Evolutionary conservation across 176 grass and related monocot genomes (phyloP), one percentile per base, ranked within the genome.

Genomic region (Microstegium vimineum): DNA sequence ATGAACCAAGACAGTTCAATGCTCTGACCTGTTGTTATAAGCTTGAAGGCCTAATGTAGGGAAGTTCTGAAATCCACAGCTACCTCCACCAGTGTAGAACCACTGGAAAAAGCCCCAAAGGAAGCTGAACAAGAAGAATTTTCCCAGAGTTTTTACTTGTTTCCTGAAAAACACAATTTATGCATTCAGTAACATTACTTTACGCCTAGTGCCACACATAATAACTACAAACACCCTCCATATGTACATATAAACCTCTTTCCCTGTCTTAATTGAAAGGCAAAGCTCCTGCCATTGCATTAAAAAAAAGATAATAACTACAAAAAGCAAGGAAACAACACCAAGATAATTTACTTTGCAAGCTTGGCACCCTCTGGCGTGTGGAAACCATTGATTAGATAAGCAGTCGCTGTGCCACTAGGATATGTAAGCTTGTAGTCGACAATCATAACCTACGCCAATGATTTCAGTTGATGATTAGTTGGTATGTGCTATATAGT

Each of bases 101-200:
- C 94, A 97, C 57, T 94, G 94, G 36, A 97, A 97, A 77, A 97
- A 97, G 3, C 89, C 91, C 94, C 94, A 97, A 3, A 91, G 28
- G 75, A 97, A 97, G 66, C 87, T 91, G 10, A 45, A 59, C 41
- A 80, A 83, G 57, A 94, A 94, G 87, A 85, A 94, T 59, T 83
- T 92, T 15, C 84, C 87, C 31, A 94, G 62, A 40, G 77, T 88
- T 61, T 87, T 90, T 23, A 94, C 92, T 80, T 94, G 92, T 57
- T 92, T 92, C 82, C 92, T 94, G 83, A 49, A 87, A 86, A 1
- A n/a, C 3, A 74, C 4, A 20, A 45, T 1, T 27, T n/a, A 3
- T 79, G 2, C 5, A 70, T 62, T 82, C 51, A 82, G 5, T 34
- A 43, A 78, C 18, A 22, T 40, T 75, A 18, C 4, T 77, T 56